Evolutionary conservation across 2,329 filamentous ascomycete genomes (phyloP), one percentile per base, ranked within the genome.

Genomic region (Colletotrichum phormii): DNA sequence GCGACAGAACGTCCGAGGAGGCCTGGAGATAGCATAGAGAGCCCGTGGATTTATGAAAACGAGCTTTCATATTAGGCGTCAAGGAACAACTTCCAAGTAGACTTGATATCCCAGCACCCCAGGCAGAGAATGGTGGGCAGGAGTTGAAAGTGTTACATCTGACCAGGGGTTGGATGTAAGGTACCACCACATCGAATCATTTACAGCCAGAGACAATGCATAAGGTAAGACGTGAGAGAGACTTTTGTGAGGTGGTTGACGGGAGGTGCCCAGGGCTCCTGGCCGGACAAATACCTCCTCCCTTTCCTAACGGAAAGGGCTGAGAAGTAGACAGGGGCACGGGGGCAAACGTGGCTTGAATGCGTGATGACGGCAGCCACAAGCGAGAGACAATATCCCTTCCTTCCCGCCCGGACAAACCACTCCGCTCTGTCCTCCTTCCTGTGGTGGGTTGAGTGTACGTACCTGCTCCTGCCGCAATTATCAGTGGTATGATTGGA

Each of bases 351-450:
- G 42, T 55, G 31, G 49, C 49, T 64, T 54, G 61, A 55, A 8
- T 37, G 61, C 51, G 51, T 29, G 22, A 54, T 54, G 42, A 49
- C 42, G 42, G 42, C 7, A 49, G 42, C 42, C 18, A 24, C 57
- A 37, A 24, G n/a, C 18, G 42, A 54, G 24, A 54, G 51, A 54
- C 51, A 54, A 15, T 26, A 8, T 49, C 29, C 15, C 46, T 59
- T 63, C 59, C 53, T 64, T 53, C 54, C 53, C 59, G 51, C 4
- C 24, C 9, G 26, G 35, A 68, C 58, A 58, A 64, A 37, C 69
- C 69, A 68, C 67, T 68, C 69, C 54, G 31, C 57, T n/a, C 24
- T 12, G 7, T 18, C 53, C 51, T 54, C 31, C n/a, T 42, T 22
- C 29, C 13, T 13, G 57, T 59, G 53, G 24, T 1, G 9, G 31